Evolutionary conservation across 176 grass and related monocot species (phyloP), one percentile per base, ranked within the genome.

Genomic region (Melocanna baccifera): DNA sequence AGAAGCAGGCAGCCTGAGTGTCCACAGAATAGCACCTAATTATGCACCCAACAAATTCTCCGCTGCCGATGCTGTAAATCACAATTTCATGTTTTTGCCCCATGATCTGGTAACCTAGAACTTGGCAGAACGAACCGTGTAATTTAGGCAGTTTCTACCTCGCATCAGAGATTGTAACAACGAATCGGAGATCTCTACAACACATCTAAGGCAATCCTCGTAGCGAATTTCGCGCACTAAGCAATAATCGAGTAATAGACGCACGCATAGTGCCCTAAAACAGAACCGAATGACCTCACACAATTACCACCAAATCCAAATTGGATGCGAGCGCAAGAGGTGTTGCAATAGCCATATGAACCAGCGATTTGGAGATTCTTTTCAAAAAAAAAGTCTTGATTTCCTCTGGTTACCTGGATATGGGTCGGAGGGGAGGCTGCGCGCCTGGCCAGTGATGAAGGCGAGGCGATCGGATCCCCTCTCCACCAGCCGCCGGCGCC

Each of bases 391-490:
- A 22, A 22, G 48, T 51, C 48, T 46, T 28, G 58, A 9, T 4
- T 16, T 50, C 7, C 20, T 43, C 18, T 16, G 67, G 40, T 78
- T 78, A 91, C 87, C 64, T 80, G 89, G 70, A 37, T 28, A 72
- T 1, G 89, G 71, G 34, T 85, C 65, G 55, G 78, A 70, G 67
- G 87, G 39, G 32, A 84, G 55, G 87, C 42, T 77, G 62, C 47
- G 64, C 30, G 62, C 67, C 78, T 93, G 75, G 23, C 89, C 89
- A 58, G 93, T 91, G 73, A 99, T 96, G 73, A 96, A 85, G 79
- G 91, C 86, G 45, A 99, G 86, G 78, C 88, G 93, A 85, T 99
- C 87, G 6, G 91, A 86, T 86, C 96, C 93, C 62, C 96, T 91
- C 81, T 96, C 89, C 73, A 96, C 73, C 75, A 99, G 92, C 85